Evolutionary conservation across 2,329 filamentous ascomycete genomes (phyloP), one percentile per base, ranked within the genome.

Genomic region (Pleomassaria siparia): DNA sequence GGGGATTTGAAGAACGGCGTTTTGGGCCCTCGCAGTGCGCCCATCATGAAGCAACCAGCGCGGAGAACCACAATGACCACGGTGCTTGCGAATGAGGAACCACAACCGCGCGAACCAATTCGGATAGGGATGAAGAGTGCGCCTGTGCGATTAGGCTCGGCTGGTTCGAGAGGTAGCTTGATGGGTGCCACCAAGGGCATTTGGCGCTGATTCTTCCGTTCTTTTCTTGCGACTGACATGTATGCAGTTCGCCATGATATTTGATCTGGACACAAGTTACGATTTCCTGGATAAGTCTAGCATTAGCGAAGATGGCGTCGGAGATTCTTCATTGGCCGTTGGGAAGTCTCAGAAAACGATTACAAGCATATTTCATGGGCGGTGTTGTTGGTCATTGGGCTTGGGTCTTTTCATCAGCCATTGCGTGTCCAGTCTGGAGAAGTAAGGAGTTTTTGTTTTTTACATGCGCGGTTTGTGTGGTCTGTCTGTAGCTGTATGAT

Each of bases 11-110:
- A 79, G 50, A 71, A 72, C 30, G 81, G 77, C 47, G 82, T 87
- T 12, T 70, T 87, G 41, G 84, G 82, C 55, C 85, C 85, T 22
- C 75, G 83, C 26, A 77, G 76, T 58, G 74, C 81, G 15, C 79
- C 83, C 1, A 76, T 86, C 22, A 76, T 79, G 58, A 87, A 86
- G 64, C 75, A 70, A 4, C 70, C 60, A 16, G 63, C 59, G 11
- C 55, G 69, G 46, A 62, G 69, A 30, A 72, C 68, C 9, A 72
- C 70, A 2, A 63, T 72, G 58, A 65, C n/a, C n/a, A n/a, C 65
- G 7, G 50, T 58, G 15, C 43, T 48, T 5, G 64, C 60, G 4
- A 67, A 70, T 12, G 68, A 69, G 12, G 54, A 62, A 39, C 55
- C 58, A 2, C 48, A 62, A 39, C 55, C 58, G 2, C 48, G 58